Base-by-base conservation (phyloP, 106 monocot genomes). In the Acorus calamus region DNA sequence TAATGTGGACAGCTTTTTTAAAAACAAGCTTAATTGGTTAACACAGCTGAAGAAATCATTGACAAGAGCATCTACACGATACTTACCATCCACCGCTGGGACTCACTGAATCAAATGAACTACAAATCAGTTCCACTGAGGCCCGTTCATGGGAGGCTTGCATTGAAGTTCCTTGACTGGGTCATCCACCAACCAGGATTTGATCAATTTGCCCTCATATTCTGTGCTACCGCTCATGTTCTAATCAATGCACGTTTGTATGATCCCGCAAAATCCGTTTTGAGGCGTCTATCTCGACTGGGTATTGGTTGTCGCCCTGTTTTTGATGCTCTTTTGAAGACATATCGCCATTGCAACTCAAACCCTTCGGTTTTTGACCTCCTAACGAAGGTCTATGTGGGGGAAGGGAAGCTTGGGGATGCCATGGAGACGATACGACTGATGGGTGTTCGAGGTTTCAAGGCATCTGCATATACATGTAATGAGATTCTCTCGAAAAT, bases 281-380 rank as follows among this genome's bases (percentile, higher is more conserved):
- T 81, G 72, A 78, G 66, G 41, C 72, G 69, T 50, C 74, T 78
- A 12, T 63, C 50, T 50, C 41, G 48, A 7, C 57, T 73, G 51
- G 67, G 61, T 11, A 46, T 63, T 44, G 47, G 60, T 4, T 74
- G 63, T 9, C 44, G 46, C 47, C 49, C 69, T 8, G 43, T 76
- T 59, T 81, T 86, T 66, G 47, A 59, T 11, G 49, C 72, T 60
- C 72, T 86, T 46, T 70, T 86, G 75, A 62, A 59, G 11, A 75
- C 53, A 44, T 78, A 69, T 50, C 66, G 65, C 13, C 52, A 28
- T 42, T 81, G 75, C 75, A 67, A 76, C 45, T 76, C 81, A 49
- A 81, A 85, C 11, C 67, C 69, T 44, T 71, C 73, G 4, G 72
- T 78, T 42, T 78, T 85, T 66, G 85, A 85, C 57, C 69, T 81